phyloP scores from a whole-genome alignment of 805 yeast genomes.

The Kurtzmaniella fragi region DNA sequence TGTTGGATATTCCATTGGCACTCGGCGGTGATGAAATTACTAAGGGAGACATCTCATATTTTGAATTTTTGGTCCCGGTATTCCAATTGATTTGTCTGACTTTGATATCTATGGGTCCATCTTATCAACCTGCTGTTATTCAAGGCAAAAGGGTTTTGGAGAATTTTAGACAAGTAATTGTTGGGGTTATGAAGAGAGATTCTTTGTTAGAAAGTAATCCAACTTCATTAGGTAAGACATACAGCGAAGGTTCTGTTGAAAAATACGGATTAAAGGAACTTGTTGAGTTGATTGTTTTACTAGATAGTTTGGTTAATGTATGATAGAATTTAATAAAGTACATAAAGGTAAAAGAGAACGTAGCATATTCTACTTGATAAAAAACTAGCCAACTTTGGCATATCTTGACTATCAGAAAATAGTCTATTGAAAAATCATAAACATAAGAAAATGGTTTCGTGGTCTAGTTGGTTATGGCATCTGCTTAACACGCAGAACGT shows the following conservation, averaged over 20 bases:
- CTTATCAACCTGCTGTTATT: conserved; percentile 53
- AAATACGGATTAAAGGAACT: conserved; percentile 44
- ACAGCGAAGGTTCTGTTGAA: conserved; percentile 12
- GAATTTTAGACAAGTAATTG: conserved; percentile 50
- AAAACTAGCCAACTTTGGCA: too few relatives aligned
- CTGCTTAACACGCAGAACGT: conserved; percentile 99
- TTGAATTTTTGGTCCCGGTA: conserved; percentile 66
- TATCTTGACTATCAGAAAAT: too few relatives aligned
- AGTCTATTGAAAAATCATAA: too few relatives aligned
- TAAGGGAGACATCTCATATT: conserved; percentile 41
- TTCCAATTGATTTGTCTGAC: conserved; percentile 69
- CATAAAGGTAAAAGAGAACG: too few relatives aligned
- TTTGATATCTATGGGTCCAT: conserved; percentile 71
- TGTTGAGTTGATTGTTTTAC: conserved; percentile 49
- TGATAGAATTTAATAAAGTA: neutral
- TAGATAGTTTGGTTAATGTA: conserved; percentile 39
- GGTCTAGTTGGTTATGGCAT: conserved; percentile 99
- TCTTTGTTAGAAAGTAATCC: conserved; percentile 22
- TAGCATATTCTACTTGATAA: too few relatives aligned
- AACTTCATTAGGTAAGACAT: conserved; percentile 3
- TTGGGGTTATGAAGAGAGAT: conserved; percentile 61
- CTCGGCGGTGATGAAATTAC: conserved; percentile 13
- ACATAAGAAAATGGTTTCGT: conserved; percentile 55
- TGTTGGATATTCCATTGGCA: conserved; percentile 48
- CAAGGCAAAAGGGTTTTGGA: conserved; percentile 49